Evolutionary conservation across 306 rosid genomes (phyloP).

Genomic region (Cajanus cajan): DNA sequence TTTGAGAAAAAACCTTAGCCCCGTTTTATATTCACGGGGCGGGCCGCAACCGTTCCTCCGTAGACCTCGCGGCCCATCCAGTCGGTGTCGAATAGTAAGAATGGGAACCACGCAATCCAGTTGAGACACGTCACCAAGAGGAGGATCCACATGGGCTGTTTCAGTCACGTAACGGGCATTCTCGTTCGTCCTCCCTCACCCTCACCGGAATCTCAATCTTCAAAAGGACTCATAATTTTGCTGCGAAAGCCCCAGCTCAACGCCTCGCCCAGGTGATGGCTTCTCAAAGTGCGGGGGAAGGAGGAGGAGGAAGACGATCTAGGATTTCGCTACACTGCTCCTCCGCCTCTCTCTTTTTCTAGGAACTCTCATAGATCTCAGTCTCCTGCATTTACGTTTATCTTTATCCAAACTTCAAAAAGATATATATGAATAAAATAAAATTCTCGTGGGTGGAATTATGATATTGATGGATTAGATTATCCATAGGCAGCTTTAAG

Average conservation of each 20-base stretch:
- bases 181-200: constrained; percentile 77
- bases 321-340: constrained; percentile 91
- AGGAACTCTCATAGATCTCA: constrained; percentile 67
- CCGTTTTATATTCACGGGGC: too few relatives aligned
- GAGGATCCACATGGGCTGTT: constrained; percentile 72
- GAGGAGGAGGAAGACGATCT: constrained; percentile 63
- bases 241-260: constrained; percentile 96
- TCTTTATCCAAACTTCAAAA: too few relatives aligned
- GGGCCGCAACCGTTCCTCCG: constrained; percentile 62
- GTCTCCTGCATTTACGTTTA: constrained; percentile 46
- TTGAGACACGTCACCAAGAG: constrained; percentile 59
- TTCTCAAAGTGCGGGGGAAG: constrained; percentile 75
- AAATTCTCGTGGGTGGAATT: too few relatives aligned
- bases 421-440: too few relatives aligned
- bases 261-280: constrained; percentile 99
- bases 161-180: constrained; percentile 60
- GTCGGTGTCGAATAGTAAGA: constrained; percentile 81
- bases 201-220: constrained; percentile 65
- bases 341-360: constrained; percentile 73
- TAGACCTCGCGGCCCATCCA: constrained; percentile 96
- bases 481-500: too few relatives aligned
- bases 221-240: constrained; percentile 88
- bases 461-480: too few relatives aligned
- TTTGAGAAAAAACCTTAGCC: too few relatives aligned
- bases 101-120: constrained; percentile 94